These are phyloP conservation scores for Carex parvula DNA, from an alignment of 176 grass and related monocot genomes.

Conservation along the genomic window DNA sequence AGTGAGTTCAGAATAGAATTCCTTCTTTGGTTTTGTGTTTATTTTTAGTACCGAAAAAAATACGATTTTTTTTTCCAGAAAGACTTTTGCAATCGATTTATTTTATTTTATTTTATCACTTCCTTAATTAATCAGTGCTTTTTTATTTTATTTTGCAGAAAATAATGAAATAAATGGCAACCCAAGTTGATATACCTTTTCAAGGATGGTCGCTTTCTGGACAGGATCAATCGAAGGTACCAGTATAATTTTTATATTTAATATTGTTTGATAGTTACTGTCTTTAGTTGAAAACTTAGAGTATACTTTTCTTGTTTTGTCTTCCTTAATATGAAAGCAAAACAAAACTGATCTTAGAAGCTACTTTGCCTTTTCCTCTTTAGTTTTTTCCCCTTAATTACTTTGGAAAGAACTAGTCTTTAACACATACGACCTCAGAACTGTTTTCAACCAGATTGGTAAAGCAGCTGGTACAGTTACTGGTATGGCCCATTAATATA, in stretches of 20 bases:
- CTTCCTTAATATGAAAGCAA: conserved; percentile 17
- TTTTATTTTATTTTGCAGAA: conserved; percentile 6
- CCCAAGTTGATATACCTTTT: conserved; percentile 16
- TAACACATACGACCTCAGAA: neutral
- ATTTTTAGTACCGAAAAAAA: neutral
- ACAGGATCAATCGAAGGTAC: conserved; percentile 29
- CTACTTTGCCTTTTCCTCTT: conserved; percentile 6
- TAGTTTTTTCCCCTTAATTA: neutral
- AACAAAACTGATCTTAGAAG: conserved; percentile 8
- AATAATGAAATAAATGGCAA: conserved; percentile 21
- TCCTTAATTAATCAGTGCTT: neutral
- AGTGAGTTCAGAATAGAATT: neutral
- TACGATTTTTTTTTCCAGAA: neutral
- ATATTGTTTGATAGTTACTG: conserved; percentile 15
- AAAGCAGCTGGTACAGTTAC: neutral
- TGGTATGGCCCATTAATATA: neutral
- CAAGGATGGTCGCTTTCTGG: conserved; percentile 14
- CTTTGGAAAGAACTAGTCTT: neutral
- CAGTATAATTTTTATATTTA: conserved; percentile 11
- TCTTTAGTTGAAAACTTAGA: conserved; percentile 24
- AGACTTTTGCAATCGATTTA: neutral
- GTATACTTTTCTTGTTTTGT: neutral
- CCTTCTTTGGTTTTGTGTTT: neutral
- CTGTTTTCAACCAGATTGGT: neutral
- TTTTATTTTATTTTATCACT: neutral